These are phyloP conservation scores for Prunus kanzakura DNA, from an alignment of 306 rosid species.

Conservation along the genomic window DNA sequence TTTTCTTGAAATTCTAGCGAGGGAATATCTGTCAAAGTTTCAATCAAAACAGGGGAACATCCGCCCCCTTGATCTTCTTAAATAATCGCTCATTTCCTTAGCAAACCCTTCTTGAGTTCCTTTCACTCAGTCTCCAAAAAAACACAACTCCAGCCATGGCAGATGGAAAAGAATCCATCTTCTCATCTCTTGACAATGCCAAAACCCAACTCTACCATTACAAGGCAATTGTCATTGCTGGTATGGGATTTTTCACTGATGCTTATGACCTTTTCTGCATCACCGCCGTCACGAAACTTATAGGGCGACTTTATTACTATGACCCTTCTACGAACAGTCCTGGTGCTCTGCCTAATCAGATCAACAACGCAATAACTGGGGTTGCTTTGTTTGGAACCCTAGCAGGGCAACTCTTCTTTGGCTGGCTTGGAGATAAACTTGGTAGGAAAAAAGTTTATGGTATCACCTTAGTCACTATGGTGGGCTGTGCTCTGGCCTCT, in stretches of 20 bases:
- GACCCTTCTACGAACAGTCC: conserved; percentile 29
- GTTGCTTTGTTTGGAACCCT: conserved; percentile 54
- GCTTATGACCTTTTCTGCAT: conserved; percentile 65
- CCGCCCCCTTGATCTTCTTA: neutral
- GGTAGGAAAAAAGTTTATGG: conserved; percentile 58
- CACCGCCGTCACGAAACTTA: conserved; percentile 47
- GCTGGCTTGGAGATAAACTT: conserved; percentile 63
- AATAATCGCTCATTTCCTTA: neutral
- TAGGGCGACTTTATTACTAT: conserved; percentile 51
- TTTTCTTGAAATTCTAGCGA: conserved; percentile 9
- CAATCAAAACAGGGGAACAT: conserved; percentile 5
- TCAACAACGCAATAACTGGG: conserved; percentile 52
- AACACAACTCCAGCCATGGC: conserved; percentile 13
- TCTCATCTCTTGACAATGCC: conserved; percentile 58
- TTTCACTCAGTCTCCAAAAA: neutral
- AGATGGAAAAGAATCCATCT: conserved; percentile 22
- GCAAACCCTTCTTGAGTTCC: neutral
- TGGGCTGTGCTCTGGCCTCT: conserved; percentile 51
- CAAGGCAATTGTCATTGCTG: conserved; percentile 52
- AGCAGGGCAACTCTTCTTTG: conserved; percentile 60
- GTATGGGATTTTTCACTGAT: conserved; percentile 68
- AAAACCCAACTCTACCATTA: conserved; percentile 52
- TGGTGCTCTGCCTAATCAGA: conserved; percentile 37
- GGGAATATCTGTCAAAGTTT: neutral
- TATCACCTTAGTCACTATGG: conserved; percentile 51